Evolutionary conservation across 1,139 yeast species (phyloP).

Genomic region (Geotrichum aggregatum): DNA sequence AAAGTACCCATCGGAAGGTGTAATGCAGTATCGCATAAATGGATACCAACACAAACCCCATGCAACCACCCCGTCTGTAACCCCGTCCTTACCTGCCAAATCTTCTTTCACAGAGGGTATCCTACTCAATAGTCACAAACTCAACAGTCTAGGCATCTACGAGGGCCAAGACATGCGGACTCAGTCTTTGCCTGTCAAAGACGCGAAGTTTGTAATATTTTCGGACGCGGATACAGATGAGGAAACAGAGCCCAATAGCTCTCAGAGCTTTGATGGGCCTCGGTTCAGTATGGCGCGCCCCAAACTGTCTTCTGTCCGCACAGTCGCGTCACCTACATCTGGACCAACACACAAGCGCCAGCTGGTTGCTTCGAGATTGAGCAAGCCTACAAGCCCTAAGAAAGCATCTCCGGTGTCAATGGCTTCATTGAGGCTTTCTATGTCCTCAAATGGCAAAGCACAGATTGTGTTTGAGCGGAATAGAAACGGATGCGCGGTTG

Average conservation of each 20-base stretch:
- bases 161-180: slow-evolving; percentile 1
- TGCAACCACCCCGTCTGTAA: neutral
- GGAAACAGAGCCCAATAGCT: slow-evolving; percentile 4
- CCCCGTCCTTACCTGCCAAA: neutral
- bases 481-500: neutral
- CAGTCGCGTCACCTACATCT: neutral
- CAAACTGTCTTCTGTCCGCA: slow-evolving; percentile 5
- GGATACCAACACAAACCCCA: slow-evolving; percentile 7
- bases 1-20: slow-evolving; percentile 8
- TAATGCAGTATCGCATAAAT: slow-evolving; percentile 6
- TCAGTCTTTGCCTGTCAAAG: slow-evolving; percentile 3
- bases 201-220: slow-evolving; percentile 4
- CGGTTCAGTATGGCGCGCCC: slow-evolving; percentile 6
- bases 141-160: slow-evolving; percentile 1
- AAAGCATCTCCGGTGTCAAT: neutral
- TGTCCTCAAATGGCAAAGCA: slow-evolving; percentile 41
- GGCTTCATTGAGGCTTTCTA: slow-evolving; percentile 32
- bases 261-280: neutral
- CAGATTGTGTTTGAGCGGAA: slow-evolving; percentile 24
- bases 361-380: neutral
- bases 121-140: slow-evolving; percentile 5
- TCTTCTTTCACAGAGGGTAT: slow-evolving; percentile 2
- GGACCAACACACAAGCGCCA: neutral
- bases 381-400: neutral
- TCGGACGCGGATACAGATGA: slow-evolving; percentile 13